These are phyloP conservation scores for Asterophora lycoperdoides DNA, from an alignment of 768 basidiomycete species.

Conservation along the genomic window DNA sequence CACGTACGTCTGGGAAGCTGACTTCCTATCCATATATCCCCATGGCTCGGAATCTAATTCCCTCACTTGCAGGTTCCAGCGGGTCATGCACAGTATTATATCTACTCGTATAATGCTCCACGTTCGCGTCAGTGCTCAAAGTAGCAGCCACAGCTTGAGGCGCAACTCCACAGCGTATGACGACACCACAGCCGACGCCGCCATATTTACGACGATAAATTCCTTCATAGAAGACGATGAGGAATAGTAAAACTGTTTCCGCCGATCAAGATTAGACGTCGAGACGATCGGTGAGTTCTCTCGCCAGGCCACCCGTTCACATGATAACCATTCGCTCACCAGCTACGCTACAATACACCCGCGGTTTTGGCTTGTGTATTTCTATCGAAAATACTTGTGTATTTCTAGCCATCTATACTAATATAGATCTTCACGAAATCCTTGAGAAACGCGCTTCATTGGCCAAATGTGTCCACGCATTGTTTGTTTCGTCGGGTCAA, in stretches of 20 bases:
- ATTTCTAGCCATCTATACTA: too few relatives aligned
- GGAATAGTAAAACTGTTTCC: neutral
- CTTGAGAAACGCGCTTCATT: neutral
- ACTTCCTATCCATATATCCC: neutral
- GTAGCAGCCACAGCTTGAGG: neutral
- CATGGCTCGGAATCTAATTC: neutral
- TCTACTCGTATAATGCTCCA: slow-evolving; percentile 19
- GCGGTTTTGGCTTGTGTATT: too few relatives aligned
- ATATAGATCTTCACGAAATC: too few relatives aligned
- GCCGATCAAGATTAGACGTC: too few relatives aligned
- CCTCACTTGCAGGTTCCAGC: slow-evolving; percentile 15
- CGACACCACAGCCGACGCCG: neutral
- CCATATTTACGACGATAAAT: neutral
- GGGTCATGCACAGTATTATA: slow-evolving; percentile 22
- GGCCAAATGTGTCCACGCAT: neutral
- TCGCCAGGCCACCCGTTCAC: too few relatives aligned
- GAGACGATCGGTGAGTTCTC: too few relatives aligned
- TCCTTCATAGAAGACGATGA: neutral
- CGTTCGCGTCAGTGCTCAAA: slow-evolving; percentile 8
- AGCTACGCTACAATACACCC: too few relatives aligned
- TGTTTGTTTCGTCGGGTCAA: too few relatives aligned
- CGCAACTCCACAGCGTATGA: too few relatives aligned
- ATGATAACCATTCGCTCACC: too few relatives aligned
- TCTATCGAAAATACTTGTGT: too few relatives aligned
- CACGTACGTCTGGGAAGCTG: slow-evolving; percentile 3